Percentiles rank a stretch among this genome's conserved stretches.
Conservation (phyloP, 148 eudicot species). For the Rhododendron vialii region DNA sequence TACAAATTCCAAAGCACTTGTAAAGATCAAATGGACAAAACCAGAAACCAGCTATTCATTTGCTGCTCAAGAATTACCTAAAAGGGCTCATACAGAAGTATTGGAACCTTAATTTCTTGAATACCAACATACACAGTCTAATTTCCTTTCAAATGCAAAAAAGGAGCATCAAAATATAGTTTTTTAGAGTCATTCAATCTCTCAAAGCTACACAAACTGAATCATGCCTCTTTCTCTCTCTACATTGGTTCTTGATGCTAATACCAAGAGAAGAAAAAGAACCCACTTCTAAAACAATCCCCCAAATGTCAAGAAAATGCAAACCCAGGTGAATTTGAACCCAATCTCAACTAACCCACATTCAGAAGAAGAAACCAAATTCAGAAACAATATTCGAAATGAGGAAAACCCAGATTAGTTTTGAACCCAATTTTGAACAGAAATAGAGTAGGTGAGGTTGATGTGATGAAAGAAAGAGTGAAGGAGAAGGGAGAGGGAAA, state of each 20-base stretch:
- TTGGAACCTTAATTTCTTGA: background rate
- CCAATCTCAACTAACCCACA: background rate
- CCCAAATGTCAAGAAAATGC: background rate
- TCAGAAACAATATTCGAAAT: background rate
- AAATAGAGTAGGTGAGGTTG: background rate
- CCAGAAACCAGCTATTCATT: conserved; percentile 7
- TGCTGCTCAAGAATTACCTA: background rate
- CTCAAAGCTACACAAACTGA: background rate
- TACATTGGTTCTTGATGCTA: background rate
- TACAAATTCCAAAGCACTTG: background rate
- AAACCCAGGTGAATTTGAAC: conserved; percentile 3
- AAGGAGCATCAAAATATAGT: background rate
- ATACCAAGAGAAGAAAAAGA: too few relatives aligned
- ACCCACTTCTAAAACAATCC: background rate
- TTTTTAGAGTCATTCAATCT: background rate
- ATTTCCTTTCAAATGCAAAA: background rate
- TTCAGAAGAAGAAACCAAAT: background rate
- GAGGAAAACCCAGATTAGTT: background rate
- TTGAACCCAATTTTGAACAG: background rate
- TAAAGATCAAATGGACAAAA: conserved; percentile 1
- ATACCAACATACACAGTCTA: background rate
- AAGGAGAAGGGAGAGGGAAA: background rate
- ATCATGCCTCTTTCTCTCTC: background rate
- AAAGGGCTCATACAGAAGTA: background rate
- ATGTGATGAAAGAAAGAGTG: background rate